Evolutionary conservation across 1,284 basidiomycete genomes (phyloP).

Genomic region (Rhodotorula sp.): DNA sequence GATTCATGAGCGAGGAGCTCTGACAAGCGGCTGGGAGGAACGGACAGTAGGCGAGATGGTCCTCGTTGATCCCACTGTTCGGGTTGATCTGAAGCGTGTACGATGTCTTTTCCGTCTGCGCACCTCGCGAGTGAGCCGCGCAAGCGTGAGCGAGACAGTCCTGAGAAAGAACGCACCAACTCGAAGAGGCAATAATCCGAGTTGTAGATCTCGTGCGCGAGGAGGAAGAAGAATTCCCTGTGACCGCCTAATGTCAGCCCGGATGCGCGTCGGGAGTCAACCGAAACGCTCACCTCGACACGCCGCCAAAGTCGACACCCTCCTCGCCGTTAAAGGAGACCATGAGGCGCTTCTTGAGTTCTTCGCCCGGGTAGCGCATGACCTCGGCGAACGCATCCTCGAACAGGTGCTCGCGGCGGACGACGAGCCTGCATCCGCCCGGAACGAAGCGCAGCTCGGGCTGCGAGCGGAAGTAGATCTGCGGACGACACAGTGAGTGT

Average conservation of each 20-base stretch:
- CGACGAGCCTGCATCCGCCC: constrained; percentile 89
- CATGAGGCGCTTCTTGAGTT: constrained; percentile 94
- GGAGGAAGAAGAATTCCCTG: constrained; percentile 63
- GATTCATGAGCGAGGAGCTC: neutral
- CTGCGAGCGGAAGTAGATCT: constrained; percentile 95
- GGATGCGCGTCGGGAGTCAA: neutral
- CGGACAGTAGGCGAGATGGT: constrained; percentile 93
- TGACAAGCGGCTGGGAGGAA: neutral
- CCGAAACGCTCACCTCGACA: constrained; percentile 49
- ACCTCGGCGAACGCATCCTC: constrained; percentile 95
- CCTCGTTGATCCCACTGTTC: constrained; percentile 77
- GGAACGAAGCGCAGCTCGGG: constrained; percentile 80
- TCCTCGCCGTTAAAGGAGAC: constrained; percentile 98
- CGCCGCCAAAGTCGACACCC: constrained; percentile 96
- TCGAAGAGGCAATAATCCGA: constrained; percentile 77
- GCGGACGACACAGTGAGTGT: neutral
- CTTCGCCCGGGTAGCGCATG: constrained; percentile 83
- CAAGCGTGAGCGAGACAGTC: neutral
- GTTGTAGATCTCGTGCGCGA: constrained; percentile 45
- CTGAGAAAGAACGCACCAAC: constrained; percentile 51
- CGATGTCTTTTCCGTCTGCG: constrained; percentile 70
- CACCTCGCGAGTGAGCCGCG: too few relatives aligned
- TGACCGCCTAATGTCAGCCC: neutral
- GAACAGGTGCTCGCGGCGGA: constrained; percentile 84
- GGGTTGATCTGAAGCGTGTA: constrained; percentile 96